A percentile compares a stretch with the other conserved stretches of the same genome.
phyloP scores from a whole-genome alignment of 805 yeast species.

The Candida boidinii region DNA sequence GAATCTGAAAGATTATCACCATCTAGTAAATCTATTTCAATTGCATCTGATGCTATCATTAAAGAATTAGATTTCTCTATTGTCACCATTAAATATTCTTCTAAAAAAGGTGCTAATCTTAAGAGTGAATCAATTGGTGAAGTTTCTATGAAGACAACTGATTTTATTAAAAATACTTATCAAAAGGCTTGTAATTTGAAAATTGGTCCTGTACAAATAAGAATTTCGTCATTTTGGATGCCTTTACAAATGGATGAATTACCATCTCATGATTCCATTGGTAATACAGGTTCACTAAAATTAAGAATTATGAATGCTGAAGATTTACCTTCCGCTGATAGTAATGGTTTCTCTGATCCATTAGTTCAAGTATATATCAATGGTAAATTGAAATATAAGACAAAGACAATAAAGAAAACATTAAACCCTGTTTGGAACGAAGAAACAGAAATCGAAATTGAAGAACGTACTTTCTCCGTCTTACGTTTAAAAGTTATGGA shows the following conservation, averaged over 20 bases:
- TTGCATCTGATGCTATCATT: slow-evolving; percentile 65
- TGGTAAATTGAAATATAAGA: slow-evolving; percentile 56
- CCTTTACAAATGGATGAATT: slow-evolving; percentile 56
- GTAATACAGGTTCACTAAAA: slow-evolving; percentile 64
- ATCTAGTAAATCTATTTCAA: slow-evolving; percentile 24
- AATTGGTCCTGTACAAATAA: slow-evolving; percentile 50
- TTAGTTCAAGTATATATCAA: slow-evolving; percentile 64
- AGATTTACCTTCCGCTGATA: slow-evolving; percentile 75
- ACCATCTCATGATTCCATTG: slow-evolving; percentile 67
- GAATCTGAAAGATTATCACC: slow-evolving; percentile 46
- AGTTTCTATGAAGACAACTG: slow-evolving; percentile 54
- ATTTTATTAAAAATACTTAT: slow-evolving; percentile 58
- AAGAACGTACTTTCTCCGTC: slow-evolving; percentile 53
- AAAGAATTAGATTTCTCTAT: slow-evolving; percentile 73
- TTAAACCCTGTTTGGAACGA: slow-evolving; percentile 90
- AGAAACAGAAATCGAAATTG: slow-evolving; percentile 42
- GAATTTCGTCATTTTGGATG: too few species aligned
- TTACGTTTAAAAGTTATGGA: slow-evolving; percentile 59
- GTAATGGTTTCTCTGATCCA: slow-evolving; percentile 92
- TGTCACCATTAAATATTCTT: slow-evolving; percentile 52
- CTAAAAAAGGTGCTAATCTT: slow-evolving; percentile 45
- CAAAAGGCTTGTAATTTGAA: slow-evolving; percentile 48
- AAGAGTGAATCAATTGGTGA: slow-evolving; percentile 53
- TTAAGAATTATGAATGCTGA: slow-evolving; percentile 58
- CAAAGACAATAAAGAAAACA: slow-evolving; percentile 79